Base-by-base conservation (phyloP, 345 rosid species). In the Dipteronia sinensis region DNA sequence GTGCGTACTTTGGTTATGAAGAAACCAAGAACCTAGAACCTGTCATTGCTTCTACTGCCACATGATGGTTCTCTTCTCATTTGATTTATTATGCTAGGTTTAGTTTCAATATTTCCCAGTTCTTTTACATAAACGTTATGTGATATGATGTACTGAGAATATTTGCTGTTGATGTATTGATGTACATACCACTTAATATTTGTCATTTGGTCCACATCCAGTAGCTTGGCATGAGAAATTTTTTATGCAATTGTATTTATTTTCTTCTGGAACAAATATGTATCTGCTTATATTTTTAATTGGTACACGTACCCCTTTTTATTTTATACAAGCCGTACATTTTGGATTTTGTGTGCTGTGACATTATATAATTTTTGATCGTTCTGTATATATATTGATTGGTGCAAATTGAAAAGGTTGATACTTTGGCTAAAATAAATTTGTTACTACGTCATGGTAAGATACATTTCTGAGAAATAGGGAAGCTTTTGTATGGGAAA, bases 1-100 rank as follows among this genome's bases (percentile, higher is more conserved):
- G 64, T 71, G 62, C 56, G 29, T 29, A 61, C 44, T 67, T 10
- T 42, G 22, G 51, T 3, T n/a, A 67, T 42, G 71, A 67, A 67
- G 46, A 17, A 17, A 22, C 63, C 22, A 49, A 25, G 15, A 49
- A n/a, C n/a, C n/a, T n/a, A n/a, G n/a, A n/a, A n/a, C 31, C 22
- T 46, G 58, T 25, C n/a, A 13, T 69, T 22, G 63, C 40, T 49
- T 25, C n/a, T 16, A 69, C 20, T 25, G 20, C 23, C 31, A 40
- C 20, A 2, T 12, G 16, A 49, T 49, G 4, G 55, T 49, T 51
- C 29, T 8, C 12, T 42, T 49, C 16, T 17, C 46, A 13, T 71
- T 49, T 67, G 25, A 47, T 69, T 7, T 25, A 3, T 22, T 16
- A 69, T 47, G 34, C 27, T 25, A 49, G 22, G 27, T 69, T 69